These are phyloP conservation scores for Botrytis cinerea DNA, from an alignment of 2,329 filamentous ascomycete genomes.

Conservation along the genomic window DNA sequence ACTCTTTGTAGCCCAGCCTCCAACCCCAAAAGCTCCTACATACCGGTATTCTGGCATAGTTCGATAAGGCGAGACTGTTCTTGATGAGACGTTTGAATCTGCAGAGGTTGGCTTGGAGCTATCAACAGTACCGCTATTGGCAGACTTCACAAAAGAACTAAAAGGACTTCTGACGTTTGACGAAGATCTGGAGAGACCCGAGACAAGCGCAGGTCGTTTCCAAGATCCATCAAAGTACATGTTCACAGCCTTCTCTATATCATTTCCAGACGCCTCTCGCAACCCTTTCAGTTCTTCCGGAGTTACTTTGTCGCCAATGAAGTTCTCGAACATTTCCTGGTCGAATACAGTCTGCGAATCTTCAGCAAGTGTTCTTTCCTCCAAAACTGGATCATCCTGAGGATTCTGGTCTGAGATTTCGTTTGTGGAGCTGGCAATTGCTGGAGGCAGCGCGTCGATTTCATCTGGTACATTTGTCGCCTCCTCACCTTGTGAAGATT, in stretches of 20 bases:
- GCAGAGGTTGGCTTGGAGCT: not conserved
- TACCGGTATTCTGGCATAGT: constrained; percentile 64
- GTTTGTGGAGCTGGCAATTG: not conserved
- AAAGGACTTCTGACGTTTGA: constrained; percentile 30
- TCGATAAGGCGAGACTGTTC: constrained; percentile 44
- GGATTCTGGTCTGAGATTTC: constrained; percentile 5
- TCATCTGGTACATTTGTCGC: constrained; percentile 32
- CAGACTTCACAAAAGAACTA: constrained; percentile 34
- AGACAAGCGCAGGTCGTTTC: constrained; percentile 43
- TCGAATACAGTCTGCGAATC: constrained; percentile 50
- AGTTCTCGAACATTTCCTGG: constrained; percentile 57
- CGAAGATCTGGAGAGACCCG: constrained; percentile 13
- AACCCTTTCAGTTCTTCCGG: constrained; percentile 52
- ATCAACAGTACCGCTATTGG: constrained; percentile 7
- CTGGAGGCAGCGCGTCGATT: constrained; percentile 36
- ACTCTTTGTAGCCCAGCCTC: constrained; percentile 88
- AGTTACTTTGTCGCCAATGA: constrained; percentile 59
- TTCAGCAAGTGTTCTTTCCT: constrained; percentile 23
- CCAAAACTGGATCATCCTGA: constrained; percentile 3
- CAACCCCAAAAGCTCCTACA: constrained; percentile 87
- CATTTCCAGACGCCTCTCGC: constrained; percentile 55
- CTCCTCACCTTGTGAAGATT: constrained; percentile 31
- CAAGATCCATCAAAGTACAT: constrained; percentile 73
- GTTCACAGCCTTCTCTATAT: constrained; percentile 64
- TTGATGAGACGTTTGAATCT: not conserved